Conservation (phyloP, 2,329 filamentous ascomycete species). For the Knoxdaviesia capensis region DNA sequence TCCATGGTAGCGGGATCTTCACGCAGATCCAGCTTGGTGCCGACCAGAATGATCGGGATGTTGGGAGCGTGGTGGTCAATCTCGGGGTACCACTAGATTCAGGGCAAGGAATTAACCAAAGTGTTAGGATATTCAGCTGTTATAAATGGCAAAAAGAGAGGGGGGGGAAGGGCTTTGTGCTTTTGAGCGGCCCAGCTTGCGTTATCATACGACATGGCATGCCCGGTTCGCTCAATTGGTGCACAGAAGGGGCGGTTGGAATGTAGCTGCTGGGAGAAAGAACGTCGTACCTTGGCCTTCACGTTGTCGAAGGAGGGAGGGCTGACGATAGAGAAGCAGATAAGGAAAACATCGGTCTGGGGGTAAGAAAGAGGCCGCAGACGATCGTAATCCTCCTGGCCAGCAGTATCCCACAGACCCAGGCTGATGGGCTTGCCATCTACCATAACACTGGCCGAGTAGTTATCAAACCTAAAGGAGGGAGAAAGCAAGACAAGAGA, state of each 20-base stretch:
- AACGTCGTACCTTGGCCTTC: constrained; percentile 65
- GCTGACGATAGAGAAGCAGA: constrained; percentile 97
- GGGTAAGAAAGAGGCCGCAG: constrained; percentile 90
- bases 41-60: constrained; percentile 90
- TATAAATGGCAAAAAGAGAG: background rate
- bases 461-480: constrained; percentile 76
- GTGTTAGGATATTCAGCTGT: background rate
- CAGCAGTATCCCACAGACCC: constrained; percentile 94
- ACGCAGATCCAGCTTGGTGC: constrained; percentile 88
- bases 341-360: constrained; percentile 94
- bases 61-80: constrained; percentile 92
- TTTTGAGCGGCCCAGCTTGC: too few relatives aligned
- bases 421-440: constrained; percentile 95
- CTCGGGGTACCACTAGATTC: constrained; percentile 73
- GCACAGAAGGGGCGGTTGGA: background rate
- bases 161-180: background rate
- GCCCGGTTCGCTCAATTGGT: background rate
- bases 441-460: constrained; percentile 97
- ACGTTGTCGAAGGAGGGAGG: constrained; percentile 98
- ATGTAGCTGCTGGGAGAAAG: background rate
- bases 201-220: background rate
- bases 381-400: constrained; percentile 96
- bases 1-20: constrained; percentile 73
- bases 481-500: background rate
- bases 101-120: background rate